These are phyloP conservation scores for Aspergillus carlsbadensis DNA, from an alignment of 495 filamentous ascomycete species.

Conservation along the genomic window DNA sequence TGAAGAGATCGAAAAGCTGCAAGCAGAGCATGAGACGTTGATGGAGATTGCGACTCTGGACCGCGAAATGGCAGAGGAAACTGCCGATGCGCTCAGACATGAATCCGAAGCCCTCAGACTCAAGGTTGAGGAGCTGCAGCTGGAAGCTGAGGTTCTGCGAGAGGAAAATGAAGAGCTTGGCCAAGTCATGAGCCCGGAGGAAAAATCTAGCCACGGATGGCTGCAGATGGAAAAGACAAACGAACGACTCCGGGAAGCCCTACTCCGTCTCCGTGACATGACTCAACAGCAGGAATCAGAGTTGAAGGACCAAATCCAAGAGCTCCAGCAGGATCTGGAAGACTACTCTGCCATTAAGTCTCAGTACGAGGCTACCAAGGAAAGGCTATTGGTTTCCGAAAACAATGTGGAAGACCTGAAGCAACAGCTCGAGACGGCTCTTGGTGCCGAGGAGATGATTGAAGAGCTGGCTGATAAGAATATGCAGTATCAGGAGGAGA, in stretches of 20 bases:
- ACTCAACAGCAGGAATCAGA: slow-evolving; percentile 84
- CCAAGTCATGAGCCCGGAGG: slow-evolving; percentile 83
- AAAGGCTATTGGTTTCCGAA: slow-evolving; percentile 69
- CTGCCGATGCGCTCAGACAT: slow-evolving; percentile 71
- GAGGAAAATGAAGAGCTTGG: slow-evolving; percentile 84
- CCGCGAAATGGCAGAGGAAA: slow-evolving; percentile 95
- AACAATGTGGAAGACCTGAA: slow-evolving; percentile 80
- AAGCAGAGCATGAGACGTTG: slow-evolving; percentile 78
- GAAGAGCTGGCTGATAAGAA: slow-evolving; percentile 88
- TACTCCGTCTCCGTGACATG: slow-evolving; percentile 81
- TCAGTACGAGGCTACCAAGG: slow-evolving; percentile 66
- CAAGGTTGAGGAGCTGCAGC: slow-evolving; percentile 77
- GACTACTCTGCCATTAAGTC: slow-evolving; percentile 70
- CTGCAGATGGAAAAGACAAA: slow-evolving; percentile 88
- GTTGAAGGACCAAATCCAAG: slow-evolving; percentile 70
- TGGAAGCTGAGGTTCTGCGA: slow-evolving; percentile 82
- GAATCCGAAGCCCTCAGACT: slow-evolving; percentile 77
- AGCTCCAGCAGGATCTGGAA: slow-evolving; percentile 73
- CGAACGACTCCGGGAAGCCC: slow-evolving; percentile 81
- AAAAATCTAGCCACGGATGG: slow-evolving; percentile 82
- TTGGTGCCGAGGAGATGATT: slow-evolving; percentile 88
- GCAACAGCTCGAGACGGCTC: slow-evolving; percentile 85
- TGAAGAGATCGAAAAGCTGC: slow-evolving; percentile 66
- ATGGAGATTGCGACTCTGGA: slow-evolving; percentile 89
- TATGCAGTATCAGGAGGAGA: slow-evolving; percentile 73